A percentile compares a stretch with the other conserved stretches of the same genome.
These are phyloP conservation scores for Penicillium crustosum DNA, from an alignment of 2,329 filamentous ascomycete species.

Conservation along the genomic window DNA sequence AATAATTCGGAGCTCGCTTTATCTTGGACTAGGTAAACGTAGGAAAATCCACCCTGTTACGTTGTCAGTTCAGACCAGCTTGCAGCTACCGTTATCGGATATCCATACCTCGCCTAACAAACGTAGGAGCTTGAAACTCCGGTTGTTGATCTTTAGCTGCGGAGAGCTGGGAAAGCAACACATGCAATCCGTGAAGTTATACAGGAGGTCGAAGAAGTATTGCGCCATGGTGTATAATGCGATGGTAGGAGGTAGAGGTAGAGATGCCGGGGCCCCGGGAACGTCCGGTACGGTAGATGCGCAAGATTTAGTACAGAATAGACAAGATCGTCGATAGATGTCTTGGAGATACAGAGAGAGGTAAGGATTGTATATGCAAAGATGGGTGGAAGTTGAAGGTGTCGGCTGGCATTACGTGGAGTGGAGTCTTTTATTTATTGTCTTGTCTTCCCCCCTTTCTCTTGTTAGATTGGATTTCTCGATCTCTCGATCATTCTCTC, in stretches of 20 bases:
- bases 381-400: background rate
- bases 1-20: conserved; percentile 79
- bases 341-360: conserved; percentile 5
- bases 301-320: background rate
- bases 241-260: background rate
- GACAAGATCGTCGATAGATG: conserved; percentile 2
- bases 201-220: conserved; percentile 83
- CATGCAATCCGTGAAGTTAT: conserved; percentile 90
- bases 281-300: background rate
- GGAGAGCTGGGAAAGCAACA: conserved; percentile 95
- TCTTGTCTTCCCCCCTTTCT: conserved; percentile 13
- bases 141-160: conserved; percentile 89
- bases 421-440: conserved; percentile 27
- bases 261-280: background rate
- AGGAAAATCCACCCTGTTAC: conserved; percentile 86
- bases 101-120: conserved; percentile 78
- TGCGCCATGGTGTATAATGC: conserved; percentile 63
- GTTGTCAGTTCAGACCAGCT: conserved; percentile 10
- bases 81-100: background rate
- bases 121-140: conserved; percentile 93
- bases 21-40: conserved; percentile 97
- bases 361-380: conserved; percentile 11
- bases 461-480: conserved; percentile 2
- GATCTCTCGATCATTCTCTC: background rate
- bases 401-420: conserved; percentile 17